Base-by-base conservation (phyloP, 495 filamentous ascomycete species). In the Tuber microsphaerosporum region DNA sequence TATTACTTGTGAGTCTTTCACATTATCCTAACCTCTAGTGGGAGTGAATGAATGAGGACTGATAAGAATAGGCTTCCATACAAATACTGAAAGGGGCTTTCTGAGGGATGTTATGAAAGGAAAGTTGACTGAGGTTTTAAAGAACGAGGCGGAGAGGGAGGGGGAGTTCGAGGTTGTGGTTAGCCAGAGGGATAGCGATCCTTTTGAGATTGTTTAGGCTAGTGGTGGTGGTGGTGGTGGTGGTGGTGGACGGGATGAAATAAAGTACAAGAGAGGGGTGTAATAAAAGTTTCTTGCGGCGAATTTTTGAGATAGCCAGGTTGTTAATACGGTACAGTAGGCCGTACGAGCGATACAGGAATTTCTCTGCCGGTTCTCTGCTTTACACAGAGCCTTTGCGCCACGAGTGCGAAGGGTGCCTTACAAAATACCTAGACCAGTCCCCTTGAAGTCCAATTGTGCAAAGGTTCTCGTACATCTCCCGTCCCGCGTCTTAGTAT, bases 61-160 rank as follows among this genome's bases (percentile, higher is more conserved):
- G 41, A 70, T 34, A 7, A 14, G 2, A 37, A 44, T 70, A 82
- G 87, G 95, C 43, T 94, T 96, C 76, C 95, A 99, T 83, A 93
- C 91, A 75, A 97, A 98, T 84, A 94, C 91, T 0, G 95, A 97
- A 85, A 84, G 94, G 20, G 91, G 89, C 2, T 97, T 93, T 81
- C 84, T 98, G 77, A 86, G 87, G 79, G 85, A 89, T 44, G 88
- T 92, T 71, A 87, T 99, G 87, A 88, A 87, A 80, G 83, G 84
- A 26, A 89, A 89, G 84, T 84, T 99, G 81, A 82, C 88, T 65
- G 84, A 84, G 20, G 83, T 83, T 41, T 79, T 97, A 71, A 84
- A 82, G 39, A 84, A 86, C 75, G 87, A 89, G 75, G 90, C 88
- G 88, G 80, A 86, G 74, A 79, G 71, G 46, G 80, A 82, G 1